Percentiles rank a stretch among this genome's conserved stretches.
Evolutionary conservation across 495 filamentous ascomycete species (phyloP).

Genomic region (Hypoxylon perforatum): DNA sequence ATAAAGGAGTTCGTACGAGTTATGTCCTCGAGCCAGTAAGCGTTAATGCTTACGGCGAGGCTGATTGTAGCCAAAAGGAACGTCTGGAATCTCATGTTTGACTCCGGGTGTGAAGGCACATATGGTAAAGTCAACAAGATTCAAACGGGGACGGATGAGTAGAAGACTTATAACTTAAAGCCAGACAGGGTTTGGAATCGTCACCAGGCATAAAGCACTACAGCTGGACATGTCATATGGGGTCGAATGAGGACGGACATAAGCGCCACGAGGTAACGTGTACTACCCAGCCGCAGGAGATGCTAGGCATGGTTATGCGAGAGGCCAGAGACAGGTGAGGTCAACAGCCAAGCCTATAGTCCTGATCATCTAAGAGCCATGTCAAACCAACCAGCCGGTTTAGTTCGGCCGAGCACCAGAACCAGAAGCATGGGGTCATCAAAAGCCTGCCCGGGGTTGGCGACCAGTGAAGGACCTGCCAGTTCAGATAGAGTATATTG

Average conservation of each 20-base stretch:
- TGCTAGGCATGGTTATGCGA: constrained; percentile 13
- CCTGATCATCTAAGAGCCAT: constrained; percentile 20
- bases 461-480: constrained; percentile 21
- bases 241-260: constrained; percentile 6
- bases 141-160: constrained; percentile 25
- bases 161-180: constrained; percentile 41
- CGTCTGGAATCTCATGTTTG: constrained; percentile 53
- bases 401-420: constrained; percentile 29
- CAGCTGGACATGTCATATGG: constrained; percentile 38
- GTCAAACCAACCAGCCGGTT: constrained; percentile 25
- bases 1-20: constrained; percentile 44
- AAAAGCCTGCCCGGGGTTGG: constrained; percentile 22
- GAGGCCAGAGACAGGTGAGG: constrained; percentile 21
- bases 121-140: constrained; percentile 14
- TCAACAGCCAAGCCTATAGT: constrained; percentile 16
- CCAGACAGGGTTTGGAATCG: constrained; percentile 25
- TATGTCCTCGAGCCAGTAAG: constrained; percentile 58
- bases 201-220: constrained; percentile 30
- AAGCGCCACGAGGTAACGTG: constrained; percentile 38
- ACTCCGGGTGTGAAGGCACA: constrained; percentile 33
- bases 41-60: constrained; percentile 51
- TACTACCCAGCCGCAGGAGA: constrained; percentile 22
- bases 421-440: constrained; percentile 11
- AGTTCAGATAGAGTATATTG: constrained; percentile 28
- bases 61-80: constrained; percentile 52